Percentiles rank a stretch among this genome's conserved stretches.
Conservation (phyloP, 768 basidiomycete species). For the Psilocybe cyanescens region DNA sequence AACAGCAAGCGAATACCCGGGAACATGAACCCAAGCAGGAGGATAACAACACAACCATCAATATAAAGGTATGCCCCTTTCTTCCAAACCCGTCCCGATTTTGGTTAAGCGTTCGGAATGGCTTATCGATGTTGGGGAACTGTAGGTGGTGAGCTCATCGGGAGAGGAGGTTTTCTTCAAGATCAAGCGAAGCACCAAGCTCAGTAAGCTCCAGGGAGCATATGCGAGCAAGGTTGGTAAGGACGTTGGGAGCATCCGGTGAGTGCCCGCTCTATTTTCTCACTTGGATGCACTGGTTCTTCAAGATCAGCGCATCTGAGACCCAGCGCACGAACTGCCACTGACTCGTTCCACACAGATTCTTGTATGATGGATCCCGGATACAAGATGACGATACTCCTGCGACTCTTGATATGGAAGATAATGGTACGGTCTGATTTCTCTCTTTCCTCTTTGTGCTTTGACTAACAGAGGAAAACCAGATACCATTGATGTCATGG, state of each 20-base stretch:
- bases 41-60: slow-evolving; percentile 69
- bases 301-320: slow-evolving; percentile 8
- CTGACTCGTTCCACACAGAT: slow-evolving; percentile 48
- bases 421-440: slow-evolving; percentile 61
- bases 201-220: slow-evolving; percentile 91
- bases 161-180: slow-evolving; percentile 97
- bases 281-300: slow-evolving; percentile 4
- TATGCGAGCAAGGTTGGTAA: slow-evolving; percentile 94
- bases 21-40: slow-evolving; percentile 56
- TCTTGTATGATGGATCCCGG: slow-evolving; percentile 88
- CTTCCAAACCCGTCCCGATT: background rate
- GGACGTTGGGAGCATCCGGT: slow-evolving; percentile 88
- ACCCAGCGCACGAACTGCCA: slow-evolving; percentile 5
- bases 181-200: slow-evolving; percentile 91
- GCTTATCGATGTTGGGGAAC: slow-evolving; percentile 11
- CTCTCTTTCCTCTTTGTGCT: slow-evolving; percentile 3
- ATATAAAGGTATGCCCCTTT: slow-evolving; percentile 65
- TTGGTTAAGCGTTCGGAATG: background rate
- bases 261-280: slow-evolving; percentile 30
- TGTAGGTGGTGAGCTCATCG: slow-evolving; percentile 70
- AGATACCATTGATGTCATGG: slow-evolving; percentile 97
- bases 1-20: slow-evolving; percentile 36
- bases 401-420: slow-evolving; percentile 83
- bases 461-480: slow-evolving; percentile 11
- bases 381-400: slow-evolving; percentile 93